A percentile compares a stretch with the other conserved stretches of the same genome.
These are phyloP conservation scores for Suhomyces xylopsoci DNA, from an alignment of 805 yeast species.

Conservation along the genomic window DNA sequence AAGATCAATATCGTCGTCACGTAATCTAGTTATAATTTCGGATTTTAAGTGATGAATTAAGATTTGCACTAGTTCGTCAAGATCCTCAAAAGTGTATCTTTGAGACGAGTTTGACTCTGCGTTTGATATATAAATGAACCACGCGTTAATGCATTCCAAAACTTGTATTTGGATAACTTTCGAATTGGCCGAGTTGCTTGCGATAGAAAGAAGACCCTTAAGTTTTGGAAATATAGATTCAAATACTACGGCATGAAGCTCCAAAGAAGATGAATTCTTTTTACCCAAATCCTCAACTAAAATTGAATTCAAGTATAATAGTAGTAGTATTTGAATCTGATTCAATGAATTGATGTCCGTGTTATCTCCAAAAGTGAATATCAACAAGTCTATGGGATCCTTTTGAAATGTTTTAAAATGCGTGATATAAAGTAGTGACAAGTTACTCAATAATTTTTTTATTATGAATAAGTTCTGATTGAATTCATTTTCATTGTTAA, in stretches of 20 bases:
- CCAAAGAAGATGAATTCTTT: constrained; percentile 19
- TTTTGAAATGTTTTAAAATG: constrained; percentile 34
- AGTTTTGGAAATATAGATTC: constrained; percentile 27
- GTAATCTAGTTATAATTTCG: not conserved
- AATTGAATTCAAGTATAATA: constrained; percentile 40
- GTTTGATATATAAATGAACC: constrained; percentile 36
- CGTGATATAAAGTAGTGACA: constrained; percentile 47
- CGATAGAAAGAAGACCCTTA: constrained; percentile 13
- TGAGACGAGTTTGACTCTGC: constrained; percentile 33
- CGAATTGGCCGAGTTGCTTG: constrained; percentile 1
- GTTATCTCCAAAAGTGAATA: constrained; percentile 1
- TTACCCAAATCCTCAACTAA: constrained; percentile 52
- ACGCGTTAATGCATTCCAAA: constrained; percentile 30
- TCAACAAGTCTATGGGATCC: constrained; percentile 9
- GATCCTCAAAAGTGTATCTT: constrained; percentile 23
- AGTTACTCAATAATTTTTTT: constrained; percentile 55
- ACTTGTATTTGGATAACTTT: constrained; percentile 10
- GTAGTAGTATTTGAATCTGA: constrained; percentile 14
- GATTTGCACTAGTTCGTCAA: constrained; percentile 21
- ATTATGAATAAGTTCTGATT: constrained; percentile 38
- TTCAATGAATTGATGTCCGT: constrained; percentile 1
- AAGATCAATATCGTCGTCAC: constrained; percentile 6
- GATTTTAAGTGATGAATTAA: constrained; percentile 5
- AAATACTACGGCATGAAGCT: constrained; percentile 39
- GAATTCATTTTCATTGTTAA: not conserved